Base-by-base conservation (phyloP, 495 filamentous ascomycete species). In the Chlorociboria aeruginascens region DNA sequence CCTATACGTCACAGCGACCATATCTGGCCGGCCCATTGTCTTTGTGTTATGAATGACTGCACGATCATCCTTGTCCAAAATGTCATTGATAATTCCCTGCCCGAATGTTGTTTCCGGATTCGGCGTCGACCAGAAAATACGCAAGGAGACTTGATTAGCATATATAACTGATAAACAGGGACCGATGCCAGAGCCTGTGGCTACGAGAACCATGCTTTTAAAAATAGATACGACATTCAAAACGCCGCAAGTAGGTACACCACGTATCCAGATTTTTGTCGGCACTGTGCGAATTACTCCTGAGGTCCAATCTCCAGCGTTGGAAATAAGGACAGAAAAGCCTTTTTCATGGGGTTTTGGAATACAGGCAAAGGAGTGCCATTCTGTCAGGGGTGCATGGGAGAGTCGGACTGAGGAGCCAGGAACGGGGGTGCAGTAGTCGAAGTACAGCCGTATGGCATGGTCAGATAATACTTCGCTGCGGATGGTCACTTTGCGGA, bases 351-450 rank as follows among this genome's bases (percentile, higher is more conserved):
- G 65, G 37, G 60, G 66, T 49, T 69, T 66, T 32, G 79, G 77
- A 56, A 92, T 85, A 17, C 81, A 82, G 14, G 85, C 86, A 53
- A 93, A 93, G 7, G 81, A 74, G 64, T 93, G 86, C 74, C 82
- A 87, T 68, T 93, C 86, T 10, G 68, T 73, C 44, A 92, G 64
- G 0, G 81, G 81, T 12, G 67, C 68, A 45, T 74, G 65, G 31
- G 76, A 77, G 44, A 73, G 62, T 3, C 75, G 69, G 36, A 78
- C 65, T 49, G 20, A 25, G 20, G 20, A 25, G 20, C 20, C 20
- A 4, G 20, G 20, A 4, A 25, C 20, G 20, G 20, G 20, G 1
- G 20, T 25, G 20, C 20, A 25, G 20, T 25, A 25, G 57, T 71
- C 66, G 63, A 87, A 82, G 62, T 84, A 78, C 32, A 89, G 70